A percentile compares a stretch with the other conserved stretches of the same genome.
Conservation (phyloP, 2,329 filamentous ascomycete genomes). For the Hymenoscyphus scutula region DNA sequence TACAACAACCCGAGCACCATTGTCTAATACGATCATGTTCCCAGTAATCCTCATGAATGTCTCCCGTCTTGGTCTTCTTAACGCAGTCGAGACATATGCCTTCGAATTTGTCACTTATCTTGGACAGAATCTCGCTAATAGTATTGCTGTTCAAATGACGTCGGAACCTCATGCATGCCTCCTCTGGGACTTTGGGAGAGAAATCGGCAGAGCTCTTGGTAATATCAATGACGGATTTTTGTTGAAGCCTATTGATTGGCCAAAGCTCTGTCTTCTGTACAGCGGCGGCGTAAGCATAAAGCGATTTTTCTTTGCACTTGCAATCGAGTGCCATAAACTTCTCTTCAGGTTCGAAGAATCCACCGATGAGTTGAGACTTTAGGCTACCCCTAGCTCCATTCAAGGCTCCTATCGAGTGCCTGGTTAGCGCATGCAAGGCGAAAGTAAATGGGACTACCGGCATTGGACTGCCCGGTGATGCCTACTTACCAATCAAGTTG, state of each 20-base stretch:
- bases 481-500: neutral
- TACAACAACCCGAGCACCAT: neutral
- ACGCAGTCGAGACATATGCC: slow-evolving; percentile 1
- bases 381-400: neutral
- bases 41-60: slow-evolving; percentile 1
- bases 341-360: neutral
- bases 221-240: neutral
- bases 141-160: neutral
- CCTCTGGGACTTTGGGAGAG: no score
- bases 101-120: neutral
- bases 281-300: slow-evolving; percentile 17
- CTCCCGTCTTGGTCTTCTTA: slow-evolving; percentile 1
- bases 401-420: neutral
- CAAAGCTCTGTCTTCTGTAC: slow-evolving; percentile 4
- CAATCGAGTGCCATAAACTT: no score
- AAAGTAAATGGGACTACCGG: no score
- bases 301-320: neutral
- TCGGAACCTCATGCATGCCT: neutral
- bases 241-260: neutral
- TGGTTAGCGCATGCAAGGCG: no score
- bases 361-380: neutral
- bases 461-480: no score
- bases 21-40: neutral
- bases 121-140: neutral
- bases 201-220: no score